Conservation (phyloP, 2,329 filamentous ascomycete genomes). For the Lachnellula cervina region DNA sequence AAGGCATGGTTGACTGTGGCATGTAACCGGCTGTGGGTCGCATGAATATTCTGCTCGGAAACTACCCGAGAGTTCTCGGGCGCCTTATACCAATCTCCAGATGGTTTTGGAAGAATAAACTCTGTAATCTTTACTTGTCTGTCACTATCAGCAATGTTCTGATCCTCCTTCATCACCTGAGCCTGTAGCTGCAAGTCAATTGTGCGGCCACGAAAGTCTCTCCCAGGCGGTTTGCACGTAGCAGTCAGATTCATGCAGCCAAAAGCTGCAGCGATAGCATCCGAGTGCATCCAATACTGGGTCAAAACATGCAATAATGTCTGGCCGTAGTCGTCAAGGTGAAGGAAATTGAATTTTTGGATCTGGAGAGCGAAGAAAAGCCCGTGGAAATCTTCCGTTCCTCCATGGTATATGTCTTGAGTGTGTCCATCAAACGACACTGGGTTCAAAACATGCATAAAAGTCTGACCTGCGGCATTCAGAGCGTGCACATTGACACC, state of each 20-base stretch:
- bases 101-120: not conserved
- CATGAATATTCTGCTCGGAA: not conserved
- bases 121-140: not conserved
- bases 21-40: not conserved
- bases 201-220: constrained; percentile 4
- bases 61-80: not conserved
- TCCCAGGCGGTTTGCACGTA: not conserved
- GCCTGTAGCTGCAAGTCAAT: not conserved
- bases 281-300: not conserved
- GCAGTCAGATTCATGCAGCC: not conserved
- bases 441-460: constrained; percentile 8
- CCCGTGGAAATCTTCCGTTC: not conserved
- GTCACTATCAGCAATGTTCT: not conserved
- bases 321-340: constrained; percentile 6
- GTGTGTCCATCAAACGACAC: not conserved
- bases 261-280: not conserved
- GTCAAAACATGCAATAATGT: constrained; percentile 2
- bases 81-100: not conserved
- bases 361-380: not conserved
- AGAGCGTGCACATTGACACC: constrained; percentile 3
- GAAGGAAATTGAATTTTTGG: not conserved
- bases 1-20: not conserved
- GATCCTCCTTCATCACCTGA: not conserved
- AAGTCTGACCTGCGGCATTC: constrained; percentile 9
- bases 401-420: not conserved